Evolutionary conservation across 2,329 filamentous ascomycete species (phyloP).

Genomic region (Alternaria triticimaculans): DNA sequence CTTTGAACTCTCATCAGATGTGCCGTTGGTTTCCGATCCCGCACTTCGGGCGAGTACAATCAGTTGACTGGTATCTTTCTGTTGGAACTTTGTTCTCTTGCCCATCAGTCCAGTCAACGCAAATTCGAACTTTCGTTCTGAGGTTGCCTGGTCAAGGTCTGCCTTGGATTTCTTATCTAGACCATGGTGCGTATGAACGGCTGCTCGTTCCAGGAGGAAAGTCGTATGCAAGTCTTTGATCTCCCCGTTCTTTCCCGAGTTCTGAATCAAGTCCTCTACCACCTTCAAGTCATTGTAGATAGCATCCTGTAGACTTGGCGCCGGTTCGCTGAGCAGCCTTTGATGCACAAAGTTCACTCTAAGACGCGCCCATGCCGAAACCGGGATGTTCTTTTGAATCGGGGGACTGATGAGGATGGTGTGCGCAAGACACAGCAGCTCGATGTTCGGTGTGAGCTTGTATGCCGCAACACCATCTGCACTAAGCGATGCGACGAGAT

Average conservation of each 20-base stretch:
- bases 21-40: slow-evolving; percentile 24
- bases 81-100: slow-evolving; percentile 81
- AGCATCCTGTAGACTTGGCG: slow-evolving; percentile 63
- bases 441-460: slow-evolving; percentile 79
- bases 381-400: slow-evolving; percentile 54
- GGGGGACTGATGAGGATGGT: slow-evolving; percentile 60
- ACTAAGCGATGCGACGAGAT: slow-evolving; percentile 73
- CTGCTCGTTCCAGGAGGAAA: slow-evolving; percentile 82
- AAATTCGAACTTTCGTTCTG: slow-evolving; percentile 75
- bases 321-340: slow-evolving; percentile 68
- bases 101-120: slow-evolving; percentile 85
- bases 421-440: slow-evolving; percentile 81
- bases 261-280: slow-evolving; percentile 55
- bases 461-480: slow-evolving; percentile 89
- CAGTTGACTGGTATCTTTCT: slow-evolving; percentile 82
- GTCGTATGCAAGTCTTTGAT: slow-evolving; percentile 56
- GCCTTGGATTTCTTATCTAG: slow-evolving; percentile 76
- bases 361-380: slow-evolving; percentile 68
- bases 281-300: slow-evolving; percentile 67
- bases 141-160: slow-evolving; percentile 72
- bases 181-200: slow-evolving; percentile 83
- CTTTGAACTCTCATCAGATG: slow-evolving; percentile 40
- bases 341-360: slow-evolving; percentile 78
- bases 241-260: slow-evolving; percentile 24
- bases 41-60: slow-evolving; percentile 86